Evolutionary conservation across 257 asterid species (phyloP).

Genomic region (Asclepias syriaca): DNA sequence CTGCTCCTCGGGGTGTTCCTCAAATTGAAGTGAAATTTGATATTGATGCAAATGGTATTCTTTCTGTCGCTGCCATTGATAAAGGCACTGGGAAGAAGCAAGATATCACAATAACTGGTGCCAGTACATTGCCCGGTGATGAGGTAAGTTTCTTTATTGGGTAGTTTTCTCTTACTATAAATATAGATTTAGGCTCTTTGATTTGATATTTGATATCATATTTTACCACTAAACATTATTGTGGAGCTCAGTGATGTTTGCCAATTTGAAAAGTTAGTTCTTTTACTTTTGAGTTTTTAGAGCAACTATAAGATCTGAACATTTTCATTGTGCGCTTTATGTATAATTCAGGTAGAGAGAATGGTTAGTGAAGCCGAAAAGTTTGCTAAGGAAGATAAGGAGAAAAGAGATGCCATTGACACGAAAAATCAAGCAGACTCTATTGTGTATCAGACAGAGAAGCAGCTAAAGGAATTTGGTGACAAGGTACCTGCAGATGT

Average conservation of each 20-base stretch:
- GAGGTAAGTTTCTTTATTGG: slow-evolving; percentile 43
- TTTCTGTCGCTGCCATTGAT: slow-evolving; percentile 84
- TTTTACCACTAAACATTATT: not conserved
- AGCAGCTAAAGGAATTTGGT: slow-evolving; percentile 92
- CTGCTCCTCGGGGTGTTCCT: slow-evolving; percentile 99
- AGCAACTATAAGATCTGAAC: not conserved
- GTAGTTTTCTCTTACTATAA: not conserved
- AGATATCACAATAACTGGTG: slow-evolving; percentile 96
- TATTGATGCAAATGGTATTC: slow-evolving; percentile 95
- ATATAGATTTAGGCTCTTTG: not conserved
- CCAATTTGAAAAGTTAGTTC: not conserved
- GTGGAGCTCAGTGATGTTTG: not conserved
- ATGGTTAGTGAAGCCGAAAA: slow-evolving; percentile 96
- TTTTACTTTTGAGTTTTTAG: not conserved
- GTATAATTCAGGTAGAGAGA: slow-evolving; percentile 60
- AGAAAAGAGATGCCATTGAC: slow-evolving; percentile 94
- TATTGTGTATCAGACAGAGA: slow-evolving; percentile 91
- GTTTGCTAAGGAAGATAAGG: slow-evolving; percentile 94
- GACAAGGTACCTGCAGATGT: slow-evolving; percentile 91
- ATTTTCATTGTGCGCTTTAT: not conserved
- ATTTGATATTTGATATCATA: not conserved
- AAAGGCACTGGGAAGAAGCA: slow-evolving; percentile 98
- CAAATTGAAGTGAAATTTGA: slow-evolving; percentile 96
- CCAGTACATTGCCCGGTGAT: slow-evolving; percentile 90
- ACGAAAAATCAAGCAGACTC: slow-evolving; percentile 97